phyloP scores from a whole-genome alignment of 2,329 filamentous ascomycete species.

The Didymellaceae sp. region DNA sequence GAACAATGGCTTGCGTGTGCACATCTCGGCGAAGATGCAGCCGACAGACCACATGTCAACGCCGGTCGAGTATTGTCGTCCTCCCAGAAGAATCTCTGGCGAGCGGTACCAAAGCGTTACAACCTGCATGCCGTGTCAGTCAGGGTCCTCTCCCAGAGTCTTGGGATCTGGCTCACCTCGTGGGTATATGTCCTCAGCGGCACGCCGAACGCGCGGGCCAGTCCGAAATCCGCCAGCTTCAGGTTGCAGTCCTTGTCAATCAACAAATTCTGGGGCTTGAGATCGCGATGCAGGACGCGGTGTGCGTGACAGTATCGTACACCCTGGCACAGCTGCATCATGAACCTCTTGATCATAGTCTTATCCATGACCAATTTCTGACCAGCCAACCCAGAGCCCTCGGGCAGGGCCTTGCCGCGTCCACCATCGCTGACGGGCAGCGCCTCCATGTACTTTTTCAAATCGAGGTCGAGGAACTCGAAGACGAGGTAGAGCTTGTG shows the following conservation, averaged over 20 bases:
- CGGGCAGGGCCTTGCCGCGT: slow-evolving; percentile 82
- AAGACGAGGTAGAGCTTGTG: slow-evolving; percentile 95
- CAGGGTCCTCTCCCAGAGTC: too few relatives aligned
- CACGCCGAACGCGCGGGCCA: slow-evolving; percentile 89
- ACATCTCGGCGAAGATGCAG: slow-evolving; percentile 97
- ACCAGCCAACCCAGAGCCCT: slow-evolving; percentile 71
- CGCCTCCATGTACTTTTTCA: slow-evolving; percentile 97
- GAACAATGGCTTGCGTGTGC: slow-evolving; percentile 89
- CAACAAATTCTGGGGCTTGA: slow-evolving; percentile 90
- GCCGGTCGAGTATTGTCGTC: slow-evolving; percentile 89
- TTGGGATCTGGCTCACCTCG: slow-evolving; percentile 62
- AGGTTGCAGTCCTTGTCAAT: slow-evolving; percentile 87
- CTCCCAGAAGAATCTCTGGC: slow-evolving; percentile 88
- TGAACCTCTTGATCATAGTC: slow-evolving; percentile 89
- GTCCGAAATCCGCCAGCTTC: slow-evolving; percentile 88
- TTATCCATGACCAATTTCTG: slow-evolving; percentile 75
- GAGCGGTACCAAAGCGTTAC: slow-evolving; percentile 93
- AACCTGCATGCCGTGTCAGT: slow-evolving; percentile 59
- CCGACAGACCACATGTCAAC: slow-evolving; percentile 97
- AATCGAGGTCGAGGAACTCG: slow-evolving; percentile 87
- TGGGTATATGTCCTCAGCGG: slow-evolving; percentile 91
- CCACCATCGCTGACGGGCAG: slow-evolving; percentile 84
- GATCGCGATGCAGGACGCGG: slow-evolving; percentile 83
- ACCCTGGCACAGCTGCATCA: slow-evolving; percentile 84
- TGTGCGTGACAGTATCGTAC: slow-evolving; percentile 89